Evolutionary conservation across 2,329 filamentous ascomycete species (phyloP), one percentile per base, ranked within the genome.

Genomic region (Fusarium sp.): DNA sequence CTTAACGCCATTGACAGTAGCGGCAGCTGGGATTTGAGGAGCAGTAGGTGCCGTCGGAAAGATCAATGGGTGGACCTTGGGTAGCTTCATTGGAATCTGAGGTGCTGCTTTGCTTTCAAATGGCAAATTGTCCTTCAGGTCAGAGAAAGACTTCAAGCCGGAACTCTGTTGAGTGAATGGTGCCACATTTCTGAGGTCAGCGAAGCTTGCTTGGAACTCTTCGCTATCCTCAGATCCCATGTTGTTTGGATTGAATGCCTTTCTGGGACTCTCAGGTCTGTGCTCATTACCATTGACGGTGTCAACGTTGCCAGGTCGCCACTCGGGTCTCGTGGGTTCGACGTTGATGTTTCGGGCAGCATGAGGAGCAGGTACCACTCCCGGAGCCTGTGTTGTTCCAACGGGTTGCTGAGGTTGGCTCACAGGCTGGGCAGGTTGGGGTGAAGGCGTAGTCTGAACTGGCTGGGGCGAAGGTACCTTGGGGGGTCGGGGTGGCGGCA

Each of bases 271-370:
- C 67, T 76, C 80, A 10, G 63, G 45, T 28, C 71, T 66, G 22
- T 76, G 69, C 15, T 67, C 67, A 15, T 78, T 73, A 9, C 73
- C 73, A 15, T 80, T 79, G 10, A 75, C 58, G 4, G 69, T 70
- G 7, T 80, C 78, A 8, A 83, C 80, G 63, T 89, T 82, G 8
- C 88, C 88, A 6, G 88, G 83, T 51, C 89, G 83, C 89, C 89
- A 91, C 66, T 91, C 89, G 9, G 87, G 87, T 45, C 89, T 84
- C 6, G 88, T 86, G 1, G 89, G 89, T 74, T 91, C 89, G 18
- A 90, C 87, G 4, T 85, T 85, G 42, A 91, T 90, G 42, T 87
- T 89, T 36, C 89, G 85, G 26, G 85, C 84, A 39, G 45, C 76
- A 61, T 70, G 79, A 32, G 69, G 67, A 39, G 41, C 38, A 22